Evolutionary conservation across 177 flowering plant species (phyloP), one percentile per base, ranked within the genome.

Genomic region (Vitis hybrid): DNA sequence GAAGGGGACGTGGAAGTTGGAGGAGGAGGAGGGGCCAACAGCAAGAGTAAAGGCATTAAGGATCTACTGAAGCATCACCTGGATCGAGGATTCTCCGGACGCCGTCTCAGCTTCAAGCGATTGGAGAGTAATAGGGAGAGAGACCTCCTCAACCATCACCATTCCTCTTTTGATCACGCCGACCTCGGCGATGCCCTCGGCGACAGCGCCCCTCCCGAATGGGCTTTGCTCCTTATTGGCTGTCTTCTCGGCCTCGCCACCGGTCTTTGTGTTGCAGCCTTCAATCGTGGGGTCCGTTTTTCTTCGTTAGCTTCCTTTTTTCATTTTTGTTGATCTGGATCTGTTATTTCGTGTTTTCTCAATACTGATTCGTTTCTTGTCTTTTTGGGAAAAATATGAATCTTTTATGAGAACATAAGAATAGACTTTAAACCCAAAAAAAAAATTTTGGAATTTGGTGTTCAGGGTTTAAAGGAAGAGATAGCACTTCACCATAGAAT

Each of bases 241-340:
- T 96, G 99, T 78, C 87, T 96, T 58, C 89, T 96, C n/a, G 97
- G 98, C 49, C 86, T 96, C 68, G 91, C 97, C 21, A 88, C 98
- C 41, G 99, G 98, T 18, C 83, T 96, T 50, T 92, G 86, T 48
- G 98, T 93, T 9, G 99, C 94, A 9, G 91, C 89, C 35, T 96
- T 96, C 71, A 96, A 90, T 58, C 87, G 77, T 10, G 97, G 92
- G 88, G 97, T 95, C 14, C 7, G 87, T 58, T n/a, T 13, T 58
- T 17, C 13, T 15, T 1, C 12, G 5, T 41, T 41, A 41, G 46
- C 11, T 21, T 21, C 3, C 30, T 11, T 30, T 9, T 10, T 11
- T 58, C 10, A 4, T 17, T 9, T 61, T 15, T 54, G 48, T 24
- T 21, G 13, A 8, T 54, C 10, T 65, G 21, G 61, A 14, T 57